Conservation (phyloP, 441 rosid genomes). For the Gossypium schwendimanii region DNA sequence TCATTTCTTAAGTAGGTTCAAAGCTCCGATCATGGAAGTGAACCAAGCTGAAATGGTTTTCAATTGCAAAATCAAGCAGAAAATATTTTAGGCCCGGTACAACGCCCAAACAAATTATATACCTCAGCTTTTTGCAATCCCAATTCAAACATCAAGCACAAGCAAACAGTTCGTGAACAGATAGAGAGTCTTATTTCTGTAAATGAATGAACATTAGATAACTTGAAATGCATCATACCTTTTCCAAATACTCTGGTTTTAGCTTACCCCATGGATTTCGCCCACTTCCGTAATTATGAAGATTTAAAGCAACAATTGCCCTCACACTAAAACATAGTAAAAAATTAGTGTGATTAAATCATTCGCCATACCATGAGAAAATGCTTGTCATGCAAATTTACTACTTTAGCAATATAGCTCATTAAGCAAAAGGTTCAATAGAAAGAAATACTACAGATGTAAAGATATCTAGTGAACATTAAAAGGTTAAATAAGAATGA, state of each 20-base stretch:
- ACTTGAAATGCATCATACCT: constrained; percentile 34
- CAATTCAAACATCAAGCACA: not conserved
- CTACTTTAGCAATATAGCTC: not conserved
- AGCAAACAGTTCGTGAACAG: not conserved
- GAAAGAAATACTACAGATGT: not conserved
- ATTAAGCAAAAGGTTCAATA: not conserved
- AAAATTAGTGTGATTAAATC: not conserved
- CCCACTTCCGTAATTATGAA: constrained; percentile 88
- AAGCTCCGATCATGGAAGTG: not conserved
- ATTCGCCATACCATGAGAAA: not conserved
- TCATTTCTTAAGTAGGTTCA: not conserved
- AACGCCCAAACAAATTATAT: not conserved
- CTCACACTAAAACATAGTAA: constrained; percentile 51
- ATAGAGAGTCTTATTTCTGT: not conserved
- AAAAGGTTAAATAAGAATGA: not conserved
- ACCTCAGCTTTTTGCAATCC: not conserved
- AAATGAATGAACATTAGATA: not conserved
- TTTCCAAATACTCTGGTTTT: constrained; percentile 72
- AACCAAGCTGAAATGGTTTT: not conserved
- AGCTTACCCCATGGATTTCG: constrained; percentile 93
- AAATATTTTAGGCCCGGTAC: not conserved
- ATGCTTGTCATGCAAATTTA: not conserved
- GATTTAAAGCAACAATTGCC: constrained; percentile 87
- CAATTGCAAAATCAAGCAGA: not conserved
- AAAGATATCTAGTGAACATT: not conserved